Percentiles rank a stretch among this genome's conserved stretches.
Conservation (phyloP, 2,329 filamentous ascomycete species). For the Parafenestella ontariensis region DNA sequence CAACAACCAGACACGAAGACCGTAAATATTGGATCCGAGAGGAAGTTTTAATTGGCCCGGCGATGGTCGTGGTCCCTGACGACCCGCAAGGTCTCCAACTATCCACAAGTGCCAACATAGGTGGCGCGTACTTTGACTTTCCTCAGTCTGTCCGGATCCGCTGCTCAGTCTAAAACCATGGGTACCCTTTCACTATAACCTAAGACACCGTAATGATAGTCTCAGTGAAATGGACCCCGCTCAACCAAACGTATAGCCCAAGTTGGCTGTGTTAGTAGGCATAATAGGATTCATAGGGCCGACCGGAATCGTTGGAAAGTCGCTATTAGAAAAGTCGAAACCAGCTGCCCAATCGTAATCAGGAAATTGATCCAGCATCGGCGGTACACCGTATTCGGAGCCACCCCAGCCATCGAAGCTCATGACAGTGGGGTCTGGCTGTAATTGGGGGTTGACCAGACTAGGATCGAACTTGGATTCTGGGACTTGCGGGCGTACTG, state of each 20-base stretch:
- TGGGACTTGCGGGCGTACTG: conserved; percentile 23
- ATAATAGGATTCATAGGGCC: conserved; percentile 29
- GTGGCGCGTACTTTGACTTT: not conserved
- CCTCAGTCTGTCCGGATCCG: not conserved
- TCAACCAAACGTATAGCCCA: conserved; percentile 39
- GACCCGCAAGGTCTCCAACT: not conserved
- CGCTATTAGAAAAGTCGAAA: conserved; percentile 43
- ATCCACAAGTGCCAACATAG: not conserved
- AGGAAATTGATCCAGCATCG: conserved; percentile 46
- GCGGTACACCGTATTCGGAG: conserved; percentile 38
- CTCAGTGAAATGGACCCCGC: not conserved
- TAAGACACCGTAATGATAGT: not conserved
- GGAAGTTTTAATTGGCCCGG: conserved; percentile 1
- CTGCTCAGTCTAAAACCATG: not conserved
- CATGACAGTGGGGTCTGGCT: conserved; percentile 29
- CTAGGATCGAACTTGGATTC: conserved; percentile 37
- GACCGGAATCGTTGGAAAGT: conserved; percentile 32
- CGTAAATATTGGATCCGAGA: not conserved
- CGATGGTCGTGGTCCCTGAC: not conserved
- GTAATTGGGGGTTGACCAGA: conserved; percentile 29
- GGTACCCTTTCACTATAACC: not conserved
- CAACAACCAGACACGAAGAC: conserved; percentile 1
- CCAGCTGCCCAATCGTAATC: conserved; percentile 49
- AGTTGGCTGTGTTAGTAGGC: conserved; percentile 25
- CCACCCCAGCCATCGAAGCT: conserved; percentile 37